Percentiles rank a stretch among this genome's conserved stretches.
phyloP scores from a whole-genome alignment of 139 green algal genomes.

The Closterium sp. region DNA sequence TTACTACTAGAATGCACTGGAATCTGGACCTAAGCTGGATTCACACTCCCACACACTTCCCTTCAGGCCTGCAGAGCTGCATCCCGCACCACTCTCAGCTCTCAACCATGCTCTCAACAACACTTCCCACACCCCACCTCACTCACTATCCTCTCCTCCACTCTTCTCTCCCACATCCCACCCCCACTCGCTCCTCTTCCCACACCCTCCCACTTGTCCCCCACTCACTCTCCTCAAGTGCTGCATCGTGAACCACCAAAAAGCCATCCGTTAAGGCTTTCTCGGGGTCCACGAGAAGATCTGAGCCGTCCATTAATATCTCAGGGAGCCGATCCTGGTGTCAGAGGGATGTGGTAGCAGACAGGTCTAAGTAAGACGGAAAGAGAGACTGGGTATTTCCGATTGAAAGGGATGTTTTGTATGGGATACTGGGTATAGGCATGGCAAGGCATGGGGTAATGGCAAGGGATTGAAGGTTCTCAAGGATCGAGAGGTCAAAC shows the following conservation, averaged over 20 bases:
- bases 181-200: background rate
- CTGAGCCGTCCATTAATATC: background rate
- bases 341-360: background rate
- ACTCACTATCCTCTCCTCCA: too few species aligned
- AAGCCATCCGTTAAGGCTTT: conserved; percentile 4
- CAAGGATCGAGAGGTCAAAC: background rate
- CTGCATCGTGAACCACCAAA: background rate
- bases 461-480: background rate
- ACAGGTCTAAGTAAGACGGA: too few species aligned
- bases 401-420: background rate
- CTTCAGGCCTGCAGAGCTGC: too few species aligned
- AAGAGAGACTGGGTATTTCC: too few species aligned
- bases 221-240: background rate
- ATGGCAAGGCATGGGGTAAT: background rate
- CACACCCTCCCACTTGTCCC: background rate
- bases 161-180: background rate
- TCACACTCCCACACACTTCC: too few species aligned
- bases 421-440: background rate
- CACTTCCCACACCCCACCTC: background rate
- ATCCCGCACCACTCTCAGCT: too few species aligned
- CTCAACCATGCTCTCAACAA: too few species aligned
- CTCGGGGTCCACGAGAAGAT: background rate
- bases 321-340: background rate
- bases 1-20: too few species aligned
- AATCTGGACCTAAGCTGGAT: too few species aligned